A percentile compares a stretch with the other conserved stretches of the same genome.
phyloP scores from a whole-genome alignment of 2,329 filamentous ascomycete genomes.

The Gnomoniopsis sp. region DNA sequence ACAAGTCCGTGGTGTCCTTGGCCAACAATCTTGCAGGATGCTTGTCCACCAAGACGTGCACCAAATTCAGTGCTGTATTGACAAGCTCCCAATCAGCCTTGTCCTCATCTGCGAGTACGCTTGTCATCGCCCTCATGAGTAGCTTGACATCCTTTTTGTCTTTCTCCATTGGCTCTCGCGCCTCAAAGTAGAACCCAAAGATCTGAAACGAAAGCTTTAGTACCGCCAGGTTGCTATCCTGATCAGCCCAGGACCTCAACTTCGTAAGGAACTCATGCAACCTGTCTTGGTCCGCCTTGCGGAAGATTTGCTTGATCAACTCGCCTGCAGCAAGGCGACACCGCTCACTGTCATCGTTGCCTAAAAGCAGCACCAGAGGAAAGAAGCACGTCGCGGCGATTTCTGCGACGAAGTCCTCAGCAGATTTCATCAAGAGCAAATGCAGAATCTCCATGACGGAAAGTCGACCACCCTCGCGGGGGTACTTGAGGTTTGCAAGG shows the following conservation, averaged over 20 bases:
- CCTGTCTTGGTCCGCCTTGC: constrained; percentile 70
- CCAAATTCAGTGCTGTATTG: constrained; percentile 68
- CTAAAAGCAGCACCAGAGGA: constrained; percentile 77
- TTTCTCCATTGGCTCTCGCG: constrained; percentile 53
- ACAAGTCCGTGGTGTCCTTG: constrained; percentile 59
- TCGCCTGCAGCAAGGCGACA: constrained; percentile 80
- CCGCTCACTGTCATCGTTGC: constrained; percentile 83
- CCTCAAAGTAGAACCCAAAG: constrained; percentile 80
- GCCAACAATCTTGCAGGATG: constrained; percentile 64
- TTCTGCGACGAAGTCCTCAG: constrained; percentile 77
- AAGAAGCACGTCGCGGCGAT: constrained; percentile 79
- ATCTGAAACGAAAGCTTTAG: constrained; percentile 73
- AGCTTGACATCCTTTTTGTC: constrained; percentile 66
- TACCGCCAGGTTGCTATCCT: constrained; percentile 69
- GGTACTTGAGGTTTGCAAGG: constrained; percentile 85
- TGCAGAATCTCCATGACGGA: constrained; percentile 93
- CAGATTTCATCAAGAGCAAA: constrained; percentile 79
- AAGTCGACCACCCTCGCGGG: constrained; percentile 80
- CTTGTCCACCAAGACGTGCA: constrained; percentile 64
- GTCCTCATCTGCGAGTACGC: constrained; percentile 53
- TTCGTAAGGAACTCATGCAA: constrained; percentile 67
- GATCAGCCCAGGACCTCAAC: constrained; percentile 72
- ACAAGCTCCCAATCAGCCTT: constrained; percentile 67
- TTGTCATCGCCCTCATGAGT: constrained; percentile 53
- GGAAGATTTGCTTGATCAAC: constrained; percentile 77